These are phyloP conservation scores for Noccaea caerulescens DNA, from an alignment of 345 rosid genomes.

Conservation along the genomic window DNA sequence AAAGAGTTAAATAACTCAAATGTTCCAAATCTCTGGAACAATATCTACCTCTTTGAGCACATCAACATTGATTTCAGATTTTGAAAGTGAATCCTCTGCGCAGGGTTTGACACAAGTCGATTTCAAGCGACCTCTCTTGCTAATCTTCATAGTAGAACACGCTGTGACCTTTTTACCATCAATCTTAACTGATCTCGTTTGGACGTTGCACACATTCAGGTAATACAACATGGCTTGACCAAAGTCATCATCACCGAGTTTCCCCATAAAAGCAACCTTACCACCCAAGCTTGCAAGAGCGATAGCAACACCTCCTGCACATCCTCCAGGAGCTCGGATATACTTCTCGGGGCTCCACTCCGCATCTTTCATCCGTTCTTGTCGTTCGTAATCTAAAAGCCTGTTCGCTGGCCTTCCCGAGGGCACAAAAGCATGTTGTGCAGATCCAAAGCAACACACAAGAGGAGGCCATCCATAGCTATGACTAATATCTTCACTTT, in stretches of 20 bases:
- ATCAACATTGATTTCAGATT: slow-evolving; percentile 81
- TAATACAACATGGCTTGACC: slow-evolving; percentile 81
- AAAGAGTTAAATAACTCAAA: slow-evolving; percentile 4
- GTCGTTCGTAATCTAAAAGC: slow-evolving; percentile 71
- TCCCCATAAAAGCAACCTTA: slow-evolving; percentile 92
- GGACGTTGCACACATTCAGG: slow-evolving; percentile 72
- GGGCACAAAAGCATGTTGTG: slow-evolving; percentile 85
- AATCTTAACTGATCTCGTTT: slow-evolving; percentile 69
- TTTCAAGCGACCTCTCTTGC: slow-evolving; percentile 76
- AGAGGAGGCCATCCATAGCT: slow-evolving; percentile 95
- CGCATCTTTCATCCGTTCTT: slow-evolving; percentile 69
- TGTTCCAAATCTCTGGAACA: not conserved
- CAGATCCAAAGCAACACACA: slow-evolving; percentile 94
- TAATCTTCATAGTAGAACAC: slow-evolving; percentile 71
- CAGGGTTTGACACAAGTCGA: slow-evolving; percentile 68
- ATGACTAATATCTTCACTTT: slow-evolving; percentile 67
- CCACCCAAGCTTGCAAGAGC: slow-evolving; percentile 88
- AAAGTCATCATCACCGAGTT: slow-evolving; percentile 80
- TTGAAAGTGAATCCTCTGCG: slow-evolving; percentile 82
- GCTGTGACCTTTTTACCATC: slow-evolving; percentile 70
- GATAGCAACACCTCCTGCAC: slow-evolving; percentile 75
- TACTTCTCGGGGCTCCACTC: slow-evolving; percentile 75
- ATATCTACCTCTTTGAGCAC: slow-evolving; percentile 82
- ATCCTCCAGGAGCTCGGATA: slow-evolving; percentile 84
- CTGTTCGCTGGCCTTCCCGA: slow-evolving; percentile 85